Percentiles rank a stretch among this genome's conserved stretches.
phyloP scores from a whole-genome alignment of 202 grass and related monocot genomes.

The Carex arenaria region DNA sequence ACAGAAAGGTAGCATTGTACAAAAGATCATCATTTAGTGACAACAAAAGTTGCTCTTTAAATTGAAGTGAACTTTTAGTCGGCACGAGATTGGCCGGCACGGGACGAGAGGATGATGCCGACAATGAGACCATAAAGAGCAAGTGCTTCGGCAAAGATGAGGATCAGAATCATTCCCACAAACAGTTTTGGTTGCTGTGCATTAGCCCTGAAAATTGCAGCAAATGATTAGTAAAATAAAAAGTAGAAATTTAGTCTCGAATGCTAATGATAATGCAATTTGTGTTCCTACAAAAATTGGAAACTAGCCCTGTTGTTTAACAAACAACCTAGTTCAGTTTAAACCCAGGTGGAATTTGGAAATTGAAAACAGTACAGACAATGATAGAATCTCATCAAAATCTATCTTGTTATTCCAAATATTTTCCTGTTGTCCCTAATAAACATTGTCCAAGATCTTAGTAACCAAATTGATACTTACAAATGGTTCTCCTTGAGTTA shows the following conservation, averaged over 20 bases:
- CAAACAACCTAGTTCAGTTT: neutral
- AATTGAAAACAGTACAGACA: neutral
- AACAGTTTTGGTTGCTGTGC: conserved; percentile 63
- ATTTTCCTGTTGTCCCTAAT: neutral
- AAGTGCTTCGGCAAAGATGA: conserved; percentile 61
- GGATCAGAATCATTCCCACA: conserved; percentile 69
- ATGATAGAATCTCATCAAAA: neutral
- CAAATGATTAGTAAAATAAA: neutral
- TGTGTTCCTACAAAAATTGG: neutral
- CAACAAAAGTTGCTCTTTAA: neutral
- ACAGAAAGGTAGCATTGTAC: conserved; percentile 9
- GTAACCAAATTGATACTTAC: neutral
- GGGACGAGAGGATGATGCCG: conserved; percentile 63
- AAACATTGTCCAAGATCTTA: neutral
- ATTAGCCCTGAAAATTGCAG: conserved; percentile 40
- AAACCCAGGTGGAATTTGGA: neutral
- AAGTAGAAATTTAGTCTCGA: neutral
- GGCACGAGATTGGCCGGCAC: conserved; percentile 53
- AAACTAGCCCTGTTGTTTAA: neutral
- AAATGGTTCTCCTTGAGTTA: neutral
- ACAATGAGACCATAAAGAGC: conserved; percentile 65
- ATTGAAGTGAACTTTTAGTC: conserved; percentile 23
- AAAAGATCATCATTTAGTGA: neutral
- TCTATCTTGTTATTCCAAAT: neutral
- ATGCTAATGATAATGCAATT: neutral